A percentile compares a stretch with the other conserved stretches of the same genome.
Conservation (phyloP, 495 filamentous ascomycete genomes). For the Penicillium lagena region DNA sequence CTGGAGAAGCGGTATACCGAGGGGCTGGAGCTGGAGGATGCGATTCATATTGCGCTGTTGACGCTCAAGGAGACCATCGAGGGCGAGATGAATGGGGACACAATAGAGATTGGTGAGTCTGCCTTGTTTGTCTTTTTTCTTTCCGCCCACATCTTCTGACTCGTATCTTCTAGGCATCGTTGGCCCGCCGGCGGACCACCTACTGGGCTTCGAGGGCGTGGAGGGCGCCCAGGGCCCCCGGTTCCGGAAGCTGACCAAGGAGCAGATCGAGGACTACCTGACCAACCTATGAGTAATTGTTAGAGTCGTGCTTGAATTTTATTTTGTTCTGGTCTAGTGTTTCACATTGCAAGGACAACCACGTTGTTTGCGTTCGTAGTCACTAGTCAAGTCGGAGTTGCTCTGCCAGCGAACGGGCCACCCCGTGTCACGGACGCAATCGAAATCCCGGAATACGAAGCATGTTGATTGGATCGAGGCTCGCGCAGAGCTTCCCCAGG, state of each 20-base stretch:
- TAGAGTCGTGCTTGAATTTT: no score
- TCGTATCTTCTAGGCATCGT: conserved; percentile 65
- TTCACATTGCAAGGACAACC: conserved; percentile 3
- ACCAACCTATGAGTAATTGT: conserved; percentile 68
- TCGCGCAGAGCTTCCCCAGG: conserved; percentile 1
- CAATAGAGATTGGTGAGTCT: conserved; percentile 88
- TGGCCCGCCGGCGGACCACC: conserved; percentile 84
- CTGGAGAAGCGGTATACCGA: conserved; percentile 98
- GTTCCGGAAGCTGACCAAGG: conserved; percentile 92
- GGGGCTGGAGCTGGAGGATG: conserved; percentile 94
- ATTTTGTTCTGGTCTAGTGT: conserved; percentile 11
- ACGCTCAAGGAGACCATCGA: conserved; percentile 99
- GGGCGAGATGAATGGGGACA: conserved; percentile 98
- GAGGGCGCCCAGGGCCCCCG: conserved; percentile 83
- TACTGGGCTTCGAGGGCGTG: conserved; percentile 89
- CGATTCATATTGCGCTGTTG: conserved; percentile 94
- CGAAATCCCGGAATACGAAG: no score
- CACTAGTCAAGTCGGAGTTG: not conserved
- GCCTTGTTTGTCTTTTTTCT: not conserved
- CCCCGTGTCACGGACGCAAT: no score
- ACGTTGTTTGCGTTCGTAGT: conserved; percentile 1
- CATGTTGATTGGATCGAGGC: not conserved
- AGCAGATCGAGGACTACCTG: conserved; percentile 98
- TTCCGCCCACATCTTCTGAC: not conserved
- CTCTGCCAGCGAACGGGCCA: no score